phyloP scores from a whole-genome alignment of 805 yeast species.

The Yamadazyma laniorum region DNA sequence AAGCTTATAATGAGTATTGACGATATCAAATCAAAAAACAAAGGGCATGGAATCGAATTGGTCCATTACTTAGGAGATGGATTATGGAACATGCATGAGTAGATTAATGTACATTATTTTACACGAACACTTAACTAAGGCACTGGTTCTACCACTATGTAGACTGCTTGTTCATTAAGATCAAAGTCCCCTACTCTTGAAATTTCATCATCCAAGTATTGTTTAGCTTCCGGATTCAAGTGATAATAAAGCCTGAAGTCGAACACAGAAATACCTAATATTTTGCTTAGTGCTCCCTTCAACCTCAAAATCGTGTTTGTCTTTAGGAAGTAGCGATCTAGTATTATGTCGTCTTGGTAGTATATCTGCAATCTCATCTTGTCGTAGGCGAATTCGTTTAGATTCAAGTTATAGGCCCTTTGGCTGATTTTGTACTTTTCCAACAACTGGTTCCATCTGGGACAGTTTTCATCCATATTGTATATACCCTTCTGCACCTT shows the following conservation, averaged over 20 bases:
- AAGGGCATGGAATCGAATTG: slow-evolving; percentile 87
- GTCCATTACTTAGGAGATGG: slow-evolving; percentile 88
- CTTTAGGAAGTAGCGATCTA: slow-evolving; percentile 21
- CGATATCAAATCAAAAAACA: slow-evolving; percentile 77
- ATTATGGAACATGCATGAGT: slow-evolving; percentile 64
- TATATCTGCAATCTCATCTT: slow-evolving; percentile 14
- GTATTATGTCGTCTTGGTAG: neutral
- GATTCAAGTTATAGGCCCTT: neutral
- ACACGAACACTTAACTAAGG: too few relatives aligned
- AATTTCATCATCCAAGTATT: slow-evolving; percentile 28
- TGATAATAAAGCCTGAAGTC: slow-evolving; percentile 26
- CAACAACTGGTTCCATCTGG: slow-evolving; percentile 45
- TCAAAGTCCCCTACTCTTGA: slow-evolving; percentile 3
- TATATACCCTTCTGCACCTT: slow-evolving; percentile 38
- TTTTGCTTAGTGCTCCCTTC: slow-evolving; percentile 30
- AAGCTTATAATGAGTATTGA: slow-evolving; percentile 82
- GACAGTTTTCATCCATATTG: slow-evolving; percentile 14
- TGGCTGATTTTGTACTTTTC: slow-evolving; percentile 28
- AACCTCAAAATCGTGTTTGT: slow-evolving; percentile 29
- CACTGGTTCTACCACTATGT: neutral
- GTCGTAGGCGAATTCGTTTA: slow-evolving; percentile 7
- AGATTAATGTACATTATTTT: slow-evolving; percentile 17
- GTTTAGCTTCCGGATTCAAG: slow-evolving; percentile 17
- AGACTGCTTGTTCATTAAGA: neutral
- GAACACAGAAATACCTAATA: slow-evolving; percentile 18